phyloP scores from a whole-genome alignment of 2,329 filamentous ascomycete genomes.

The Aspergillus sp. region DNA sequence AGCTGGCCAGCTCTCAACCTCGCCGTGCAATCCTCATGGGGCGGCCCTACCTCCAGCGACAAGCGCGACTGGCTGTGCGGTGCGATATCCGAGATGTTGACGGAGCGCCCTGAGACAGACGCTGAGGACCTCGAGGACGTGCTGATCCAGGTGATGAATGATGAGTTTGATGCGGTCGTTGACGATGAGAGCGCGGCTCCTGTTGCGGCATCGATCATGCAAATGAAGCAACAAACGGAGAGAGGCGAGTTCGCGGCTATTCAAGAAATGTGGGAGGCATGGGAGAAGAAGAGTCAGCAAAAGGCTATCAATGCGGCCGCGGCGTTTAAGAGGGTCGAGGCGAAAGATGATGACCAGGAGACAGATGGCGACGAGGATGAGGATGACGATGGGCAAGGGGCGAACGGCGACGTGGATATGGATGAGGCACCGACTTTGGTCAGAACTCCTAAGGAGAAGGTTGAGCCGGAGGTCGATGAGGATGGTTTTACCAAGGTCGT shows the following conservation, averaged over 20 bases:
- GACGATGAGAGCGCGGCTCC: constrained; percentile 78
- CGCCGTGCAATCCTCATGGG: constrained; percentile 80
- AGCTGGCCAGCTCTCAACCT: constrained; percentile 83
- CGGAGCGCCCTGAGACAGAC: constrained; percentile 54
- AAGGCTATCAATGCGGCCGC: constrained; percentile 24
- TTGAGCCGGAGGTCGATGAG: constrained; percentile 65
- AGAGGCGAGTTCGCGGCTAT: constrained; percentile 60
- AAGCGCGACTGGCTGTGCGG: constrained; percentile 97
- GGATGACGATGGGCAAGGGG: constrained; percentile 45
- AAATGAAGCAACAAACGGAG: constrained; percentile 55
- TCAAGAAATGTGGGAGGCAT: constrained; percentile 48
- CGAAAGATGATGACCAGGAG: constrained; percentile 46
- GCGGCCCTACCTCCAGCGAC: constrained; percentile 69
- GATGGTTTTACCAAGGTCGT: constrained; percentile 73
- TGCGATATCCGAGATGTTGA: constrained; percentile 72
- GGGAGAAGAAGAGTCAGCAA: constrained; percentile 31
- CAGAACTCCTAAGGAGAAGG: constrained; percentile 52
- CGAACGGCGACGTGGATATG: constrained; percentile 55
- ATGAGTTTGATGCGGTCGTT: constrained; percentile 89
- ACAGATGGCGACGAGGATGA: constrained; percentile 51
- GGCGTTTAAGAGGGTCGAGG: constrained; percentile 31
- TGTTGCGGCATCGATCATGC: constrained; percentile 65
- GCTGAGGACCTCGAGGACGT: constrained; percentile 73
- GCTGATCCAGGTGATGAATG: constrained; percentile 80
- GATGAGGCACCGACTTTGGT: constrained; percentile 59